phyloP scores from a whole-genome alignment of 805 yeast species.

The Zygosaccharomyces gambellarensis region DNA sequence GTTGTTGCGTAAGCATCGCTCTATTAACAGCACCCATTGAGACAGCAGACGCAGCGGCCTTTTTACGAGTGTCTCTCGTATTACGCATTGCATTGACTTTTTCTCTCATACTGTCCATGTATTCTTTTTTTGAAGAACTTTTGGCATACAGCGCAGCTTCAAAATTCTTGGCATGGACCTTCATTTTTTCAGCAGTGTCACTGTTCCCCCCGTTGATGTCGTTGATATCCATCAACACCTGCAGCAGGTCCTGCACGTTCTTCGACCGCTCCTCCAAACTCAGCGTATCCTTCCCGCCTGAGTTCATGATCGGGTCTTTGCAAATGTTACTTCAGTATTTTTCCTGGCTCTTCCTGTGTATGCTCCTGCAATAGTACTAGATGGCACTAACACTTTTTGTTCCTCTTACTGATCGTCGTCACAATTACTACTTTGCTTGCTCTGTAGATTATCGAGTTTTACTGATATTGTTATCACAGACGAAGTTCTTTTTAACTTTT shows the following conservation, averaged over 20 bases:
- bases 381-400: not conserved
- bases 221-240: conserved; percentile 35
- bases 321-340: not conserved
- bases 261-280: conserved; percentile 31
- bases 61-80: conserved; percentile 28
- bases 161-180: conserved; percentile 61
- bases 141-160: conserved; percentile 61
- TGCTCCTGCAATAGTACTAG: not conserved
- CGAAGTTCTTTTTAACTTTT: too few relatives aligned
- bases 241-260: conserved; percentile 32
- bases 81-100: conserved; percentile 41
- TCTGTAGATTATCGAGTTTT: too few relatives aligned
- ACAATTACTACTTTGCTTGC: too few relatives aligned
- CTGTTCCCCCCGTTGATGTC: conserved; percentile 34
- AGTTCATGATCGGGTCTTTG: conserved; percentile 7
- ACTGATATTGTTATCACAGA: too few relatives aligned
- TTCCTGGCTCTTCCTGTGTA: not conserved
- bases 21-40: conserved; percentile 28
- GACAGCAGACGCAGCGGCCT: conserved; percentile 18
- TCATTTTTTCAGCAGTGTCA: conserved; percentile 41
- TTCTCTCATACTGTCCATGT: conserved; percentile 46
- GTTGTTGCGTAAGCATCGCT: conserved; percentile 20
- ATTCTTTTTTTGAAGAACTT: conserved; percentile 54
- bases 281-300: conserved; percentile 22
- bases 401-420: not conserved